phyloP scores from a whole-genome alignment of 176 grass and related monocot genomes.

The Avena eriantha region DNA sequence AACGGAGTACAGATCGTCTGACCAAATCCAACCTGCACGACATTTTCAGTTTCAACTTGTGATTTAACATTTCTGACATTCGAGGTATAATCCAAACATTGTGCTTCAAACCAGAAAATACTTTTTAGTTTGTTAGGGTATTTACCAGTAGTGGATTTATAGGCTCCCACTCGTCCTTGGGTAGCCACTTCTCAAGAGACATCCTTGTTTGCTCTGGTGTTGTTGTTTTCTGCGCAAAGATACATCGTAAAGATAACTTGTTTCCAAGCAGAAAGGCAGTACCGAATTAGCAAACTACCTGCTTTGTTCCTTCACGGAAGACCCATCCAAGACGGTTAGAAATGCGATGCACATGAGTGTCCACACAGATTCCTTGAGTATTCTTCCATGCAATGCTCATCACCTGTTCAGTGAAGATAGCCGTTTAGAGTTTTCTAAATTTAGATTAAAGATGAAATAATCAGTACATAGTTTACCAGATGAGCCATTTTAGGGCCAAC shows the following conservation, averaged over 20 bases:
- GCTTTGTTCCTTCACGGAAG: slow-evolving; percentile 67
- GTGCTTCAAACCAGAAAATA: background rate
- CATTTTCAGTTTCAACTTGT: slow-evolving; percentile 23
- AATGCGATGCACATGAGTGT: slow-evolving; percentile 99
- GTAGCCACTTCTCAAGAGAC: slow-evolving; percentile 87
- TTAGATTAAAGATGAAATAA: slow-evolving; percentile 4
- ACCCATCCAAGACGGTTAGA: slow-evolving; percentile 97
- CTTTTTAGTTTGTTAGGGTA: background rate
- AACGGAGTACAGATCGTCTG: slow-evolving; percentile 89
- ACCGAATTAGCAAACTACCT: slow-evolving; percentile 52
- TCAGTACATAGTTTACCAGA: slow-evolving; percentile 58
- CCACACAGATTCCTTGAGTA: slow-evolving; percentile 96
- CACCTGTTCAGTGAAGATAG: slow-evolving; percentile 55
- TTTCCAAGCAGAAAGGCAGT: background rate
- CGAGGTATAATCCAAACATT: slow-evolving; percentile 3
- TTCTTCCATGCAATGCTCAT: slow-evolving; percentile 98
- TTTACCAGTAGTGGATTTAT: slow-evolving; percentile 98
- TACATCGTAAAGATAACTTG: background rate
- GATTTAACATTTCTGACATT: slow-evolving; percentile 15
- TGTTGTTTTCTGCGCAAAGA: slow-evolving; percentile 69
- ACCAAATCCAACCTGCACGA: slow-evolving; percentile 89
- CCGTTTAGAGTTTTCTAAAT: background rate
- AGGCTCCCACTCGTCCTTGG: slow-evolving; percentile 91
- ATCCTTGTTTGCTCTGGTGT: slow-evolving; percentile 93
- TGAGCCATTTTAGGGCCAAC: slow-evolving; percentile 98